Conservation (phyloP, 2,329 filamentous ascomycete species). For the Simplicillium aogashimaense region DNA sequence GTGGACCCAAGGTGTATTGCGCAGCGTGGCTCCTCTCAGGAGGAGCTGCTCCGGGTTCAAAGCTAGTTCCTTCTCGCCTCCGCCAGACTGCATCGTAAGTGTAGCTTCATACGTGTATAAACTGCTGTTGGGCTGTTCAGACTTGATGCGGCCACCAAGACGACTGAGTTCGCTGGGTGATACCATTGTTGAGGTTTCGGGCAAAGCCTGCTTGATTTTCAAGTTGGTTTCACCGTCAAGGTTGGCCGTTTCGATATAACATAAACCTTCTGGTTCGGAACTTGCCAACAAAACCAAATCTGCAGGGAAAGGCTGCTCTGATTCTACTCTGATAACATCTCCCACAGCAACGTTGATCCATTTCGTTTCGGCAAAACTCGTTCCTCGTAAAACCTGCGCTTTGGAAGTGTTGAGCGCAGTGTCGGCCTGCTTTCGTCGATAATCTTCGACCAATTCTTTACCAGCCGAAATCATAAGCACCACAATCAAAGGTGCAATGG, state of each 20-base stretch:
- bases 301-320: slow-evolving; percentile 88
- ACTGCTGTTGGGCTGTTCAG: slow-evolving; percentile 96
- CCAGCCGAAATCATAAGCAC: slow-evolving; percentile 90
- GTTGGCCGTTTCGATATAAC: slow-evolving; percentile 98
- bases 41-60: slow-evolving; percentile 88
- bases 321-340: slow-evolving; percentile 86
- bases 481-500: slow-evolving; percentile 84
- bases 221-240: slow-evolving; percentile 96
- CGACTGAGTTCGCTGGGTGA: slow-evolving; percentile 79
- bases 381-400: slow-evolving; percentile 72
- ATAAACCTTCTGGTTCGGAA: slow-evolving; percentile 93
- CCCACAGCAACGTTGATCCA: slow-evolving; percentile 93
- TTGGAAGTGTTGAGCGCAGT: slow-evolving; percentile 80
- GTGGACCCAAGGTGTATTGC: slow-evolving; percentile 96
- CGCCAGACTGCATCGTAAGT: slow-evolving; percentile 79
- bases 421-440: slow-evolving; percentile 79
- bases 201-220: slow-evolving; percentile 96
- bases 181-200: slow-evolving; percentile 82
- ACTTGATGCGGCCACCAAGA: slow-evolving; percentile 76
- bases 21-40: slow-evolving; percentile 81
- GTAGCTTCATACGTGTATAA: slow-evolving; percentile 98
- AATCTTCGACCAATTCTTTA: slow-evolving; percentile 92
- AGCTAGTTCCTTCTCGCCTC: slow-evolving; percentile 85
- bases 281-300: slow-evolving; percentile 88
- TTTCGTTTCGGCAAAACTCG: slow-evolving; percentile 73